Percentiles rank a stretch among this genome's conserved stretches.
These are phyloP conservation scores for Fragaria iinumae DNA, from an alignment of 306 rosid genomes.

Conservation along the genomic window DNA sequence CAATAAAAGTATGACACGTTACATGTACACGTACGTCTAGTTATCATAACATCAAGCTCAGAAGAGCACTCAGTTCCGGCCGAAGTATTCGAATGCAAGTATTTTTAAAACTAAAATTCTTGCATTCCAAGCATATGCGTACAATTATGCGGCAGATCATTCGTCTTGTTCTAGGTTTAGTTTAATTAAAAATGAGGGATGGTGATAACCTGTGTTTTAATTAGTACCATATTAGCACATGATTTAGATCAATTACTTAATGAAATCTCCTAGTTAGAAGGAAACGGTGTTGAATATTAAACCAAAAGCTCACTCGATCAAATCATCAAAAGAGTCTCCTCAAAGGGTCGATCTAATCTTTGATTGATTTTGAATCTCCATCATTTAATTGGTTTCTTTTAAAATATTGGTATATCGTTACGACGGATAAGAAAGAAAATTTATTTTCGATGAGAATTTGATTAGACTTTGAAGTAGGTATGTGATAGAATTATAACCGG, in stretches of 20 bases:
- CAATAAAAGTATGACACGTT: background rate
- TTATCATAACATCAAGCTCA: background rate
- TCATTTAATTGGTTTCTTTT: background rate
- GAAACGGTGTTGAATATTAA: background rate
- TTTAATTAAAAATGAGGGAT: background rate
- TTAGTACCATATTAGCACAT: background rate
- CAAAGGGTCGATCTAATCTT: background rate
- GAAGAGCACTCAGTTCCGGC: background rate
- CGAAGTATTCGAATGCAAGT: background rate
- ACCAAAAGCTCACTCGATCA: background rate
- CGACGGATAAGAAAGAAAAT: too few species aligned
- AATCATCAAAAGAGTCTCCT: background rate
- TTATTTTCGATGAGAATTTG: too few species aligned
- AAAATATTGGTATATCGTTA: too few species aligned
- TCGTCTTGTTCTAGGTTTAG: background rate
- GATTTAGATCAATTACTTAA: background rate
- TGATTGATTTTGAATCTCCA: background rate
- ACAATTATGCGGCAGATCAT: slow-evolving; percentile 1
- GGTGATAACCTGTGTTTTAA: background rate
- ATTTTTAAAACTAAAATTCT: background rate
- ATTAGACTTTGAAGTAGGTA: too few species aligned
- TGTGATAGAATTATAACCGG: too few species aligned
- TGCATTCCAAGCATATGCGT: background rate
- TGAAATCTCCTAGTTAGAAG: background rate
- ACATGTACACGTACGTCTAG: background rate